A percentile compares a stretch with the other conserved stretches of the same genome.
phyloP scores from a whole-genome alignment of 1,284 basidiomycete species.

The Ceratobasidium sp. region DNA sequence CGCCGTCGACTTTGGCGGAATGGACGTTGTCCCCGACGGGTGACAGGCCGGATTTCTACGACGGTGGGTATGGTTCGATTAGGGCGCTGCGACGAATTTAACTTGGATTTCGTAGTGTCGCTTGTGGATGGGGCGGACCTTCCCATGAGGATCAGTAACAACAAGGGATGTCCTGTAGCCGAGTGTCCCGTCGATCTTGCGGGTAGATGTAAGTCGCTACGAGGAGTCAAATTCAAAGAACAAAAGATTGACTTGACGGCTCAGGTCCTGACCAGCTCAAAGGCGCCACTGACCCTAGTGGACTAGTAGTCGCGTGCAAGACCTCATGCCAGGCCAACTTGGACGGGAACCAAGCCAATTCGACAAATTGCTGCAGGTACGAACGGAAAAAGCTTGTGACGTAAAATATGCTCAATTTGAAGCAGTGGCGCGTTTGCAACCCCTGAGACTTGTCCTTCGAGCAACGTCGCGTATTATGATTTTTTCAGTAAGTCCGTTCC shows the following conservation, averaged over 20 bases:
- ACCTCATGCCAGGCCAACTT: constrained; percentile 48
- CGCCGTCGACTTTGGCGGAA: constrained; percentile 65
- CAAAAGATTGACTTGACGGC: background rate
- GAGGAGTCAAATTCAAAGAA: too few species aligned
- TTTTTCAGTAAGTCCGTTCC: constrained; percentile 59
- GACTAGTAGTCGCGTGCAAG: constrained; percentile 46
- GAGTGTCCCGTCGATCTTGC: constrained; percentile 48
- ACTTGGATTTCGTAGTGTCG: constrained; percentile 47
- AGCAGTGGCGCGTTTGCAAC: constrained; percentile 24
- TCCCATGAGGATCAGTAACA: constrained; percentile 51
- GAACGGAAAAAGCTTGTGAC: constrained; percentile 59
- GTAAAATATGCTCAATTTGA: background rate
- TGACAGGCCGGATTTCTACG: constrained; percentile 58
- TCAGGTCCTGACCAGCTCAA: constrained; percentile 46
- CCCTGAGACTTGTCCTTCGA: constrained; percentile 39
- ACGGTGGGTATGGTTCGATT: constrained; percentile 30
- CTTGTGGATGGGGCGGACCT: constrained; percentile 54
- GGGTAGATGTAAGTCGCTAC: constrained; percentile 16
- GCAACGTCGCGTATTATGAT: constrained; percentile 52
- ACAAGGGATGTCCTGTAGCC: constrained; percentile 48
- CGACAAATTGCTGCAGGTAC: constrained; percentile 57
- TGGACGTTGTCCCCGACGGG: constrained; percentile 46
- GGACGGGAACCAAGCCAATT: constrained; percentile 51
- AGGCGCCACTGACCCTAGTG: background rate
- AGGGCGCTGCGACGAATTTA: background rate